These are phyloP conservation scores for Hypoxylon perforatum DNA, from an alignment of 495 filamentous ascomycete species.

Conservation along the genomic window DNA sequence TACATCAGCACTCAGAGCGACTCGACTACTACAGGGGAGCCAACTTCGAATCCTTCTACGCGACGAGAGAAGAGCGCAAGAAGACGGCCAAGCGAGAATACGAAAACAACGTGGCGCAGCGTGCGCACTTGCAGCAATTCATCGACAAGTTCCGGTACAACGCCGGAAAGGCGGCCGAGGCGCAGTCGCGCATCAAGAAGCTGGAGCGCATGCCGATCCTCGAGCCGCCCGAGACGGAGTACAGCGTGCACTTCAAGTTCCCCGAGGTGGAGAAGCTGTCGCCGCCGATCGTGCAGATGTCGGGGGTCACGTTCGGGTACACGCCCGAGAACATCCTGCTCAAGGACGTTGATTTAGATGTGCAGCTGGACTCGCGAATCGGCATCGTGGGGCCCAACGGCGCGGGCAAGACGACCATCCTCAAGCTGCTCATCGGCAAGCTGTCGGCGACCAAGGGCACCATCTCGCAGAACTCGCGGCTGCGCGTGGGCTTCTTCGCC, in stretches of 20 bases:
- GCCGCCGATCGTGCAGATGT: slow-evolving; percentile 98
- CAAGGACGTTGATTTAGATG: slow-evolving; percentile 88
- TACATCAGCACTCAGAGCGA: slow-evolving; percentile 96
- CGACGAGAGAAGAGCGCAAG: slow-evolving; percentile 94
- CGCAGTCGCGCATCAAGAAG: slow-evolving; percentile 98
- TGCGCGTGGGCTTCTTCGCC: slow-evolving; percentile 95
- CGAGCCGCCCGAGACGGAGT: slow-evolving; percentile 90
- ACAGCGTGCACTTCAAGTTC: slow-evolving; percentile 97
- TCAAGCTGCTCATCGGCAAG: slow-evolving; percentile 93
- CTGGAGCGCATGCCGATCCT: slow-evolving; percentile 95
- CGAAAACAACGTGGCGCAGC: slow-evolving; percentile 95
- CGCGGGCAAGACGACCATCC: slow-evolving; percentile 95
- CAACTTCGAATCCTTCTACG: slow-evolving; percentile 98
- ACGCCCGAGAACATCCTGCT: slow-evolving; percentile 81
- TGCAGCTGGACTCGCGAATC: slow-evolving; percentile 97
- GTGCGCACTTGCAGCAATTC: slow-evolving; percentile 91
- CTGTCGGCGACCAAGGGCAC: slow-evolving; percentile 79
- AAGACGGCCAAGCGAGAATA: slow-evolving; percentile 98
- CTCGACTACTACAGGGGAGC: slow-evolving; percentile 99
- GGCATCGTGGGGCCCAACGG: slow-evolving; percentile 99
- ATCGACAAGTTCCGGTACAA: slow-evolving; percentile 99
- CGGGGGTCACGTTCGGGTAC: slow-evolving; percentile 91
- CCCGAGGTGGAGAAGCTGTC: slow-evolving; percentile 98
- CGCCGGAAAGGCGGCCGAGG: slow-evolving; percentile 97
- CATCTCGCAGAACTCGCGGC: slow-evolving; percentile 86